These are phyloP conservation scores for Acrodontium crateriforme DNA, from an alignment of 2,329 filamentous ascomycete species.

Conservation along the genomic window DNA sequence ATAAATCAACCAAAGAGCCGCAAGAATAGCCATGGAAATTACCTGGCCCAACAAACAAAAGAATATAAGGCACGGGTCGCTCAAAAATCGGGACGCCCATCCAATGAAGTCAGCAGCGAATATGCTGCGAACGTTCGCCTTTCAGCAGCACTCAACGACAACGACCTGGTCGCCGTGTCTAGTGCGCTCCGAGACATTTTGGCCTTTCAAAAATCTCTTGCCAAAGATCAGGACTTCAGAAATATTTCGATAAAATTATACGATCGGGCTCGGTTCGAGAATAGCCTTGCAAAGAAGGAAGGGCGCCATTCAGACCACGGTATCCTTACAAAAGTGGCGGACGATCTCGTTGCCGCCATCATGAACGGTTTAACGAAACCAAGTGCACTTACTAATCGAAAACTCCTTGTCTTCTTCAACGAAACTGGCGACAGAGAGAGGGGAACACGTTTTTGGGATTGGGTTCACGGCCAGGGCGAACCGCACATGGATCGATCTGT, in stretches of 20 bases:
- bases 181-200: no score
- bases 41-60: no score
- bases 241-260: slow-evolving; percentile 4
- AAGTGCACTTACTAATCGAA: slow-evolving; percentile 27
- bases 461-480: slow-evolving; percentile 31
- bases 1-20: no score
- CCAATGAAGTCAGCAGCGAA: no score
- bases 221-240: no score
- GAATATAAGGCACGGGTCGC: no score
- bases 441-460: slow-evolving; percentile 32
- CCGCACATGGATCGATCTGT: slow-evolving; percentile 27
- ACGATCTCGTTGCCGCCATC: slow-evolving; percentile 28
- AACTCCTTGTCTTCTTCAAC: slow-evolving; percentile 34
- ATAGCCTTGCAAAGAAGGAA: slow-evolving; percentile 1
- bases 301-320: slow-evolving; percentile 6
- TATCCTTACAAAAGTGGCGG: slow-evolving; percentile 18
- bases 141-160: no score
- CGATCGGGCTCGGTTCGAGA: slow-evolving; percentile 4
- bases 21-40: no score
- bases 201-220: no score
- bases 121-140: no score
- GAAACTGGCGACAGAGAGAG: slow-evolving; percentile 23
- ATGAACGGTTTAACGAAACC: slow-evolving; percentile 22
- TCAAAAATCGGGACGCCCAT: no score
- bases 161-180: no score